A percentile compares a stretch with the other conserved stretches of the same genome.
Evolutionary conservation across 2,329 filamentous ascomycete species (phyloP).

Genomic region (Aspergillus pseudoviridinutans): DNA sequence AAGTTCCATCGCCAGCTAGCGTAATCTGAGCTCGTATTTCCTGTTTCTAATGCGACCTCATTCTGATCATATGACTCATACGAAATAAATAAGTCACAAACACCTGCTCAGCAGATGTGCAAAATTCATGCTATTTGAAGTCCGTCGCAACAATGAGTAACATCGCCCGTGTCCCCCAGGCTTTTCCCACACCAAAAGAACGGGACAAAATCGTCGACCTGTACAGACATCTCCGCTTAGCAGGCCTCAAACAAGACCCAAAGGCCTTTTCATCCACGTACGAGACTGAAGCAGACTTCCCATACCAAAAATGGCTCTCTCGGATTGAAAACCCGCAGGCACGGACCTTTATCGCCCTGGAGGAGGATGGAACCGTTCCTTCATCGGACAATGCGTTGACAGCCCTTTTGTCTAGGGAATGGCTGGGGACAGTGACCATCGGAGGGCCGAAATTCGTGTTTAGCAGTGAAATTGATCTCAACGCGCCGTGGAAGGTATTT

Average conservation of each 20-base stretch:
- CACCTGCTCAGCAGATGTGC: background rate
- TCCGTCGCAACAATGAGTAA: background rate
- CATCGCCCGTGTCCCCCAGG: background rate
- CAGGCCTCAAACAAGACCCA: conserved; percentile 3
- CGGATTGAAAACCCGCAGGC: conserved; percentile 1
- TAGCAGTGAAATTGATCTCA: background rate
- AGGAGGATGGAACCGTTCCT: background rate
- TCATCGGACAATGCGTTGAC: background rate
- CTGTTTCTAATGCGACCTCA: no score
- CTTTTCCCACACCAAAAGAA: background rate
- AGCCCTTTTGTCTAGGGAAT: background rate
- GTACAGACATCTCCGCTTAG: conserved; percentile 1
- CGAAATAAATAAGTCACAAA: background rate
- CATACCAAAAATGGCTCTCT: background rate
- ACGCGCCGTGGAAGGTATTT: background rate
- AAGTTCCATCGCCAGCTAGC: background rate
- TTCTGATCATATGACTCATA: background rate
- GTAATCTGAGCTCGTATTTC: background rate
- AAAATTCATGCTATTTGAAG: background rate
- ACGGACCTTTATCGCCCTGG: background rate
- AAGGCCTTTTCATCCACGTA: conserved; percentile 1
- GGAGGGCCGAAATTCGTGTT: background rate
- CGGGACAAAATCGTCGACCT: conserved; percentile 1
- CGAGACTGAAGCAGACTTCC: conserved; percentile 2
- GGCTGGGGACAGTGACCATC: conserved; percentile 1